phyloP scores from a whole-genome alignment of 106 monocot genomes.

The Phalaenopsis aphrodite region DNA sequence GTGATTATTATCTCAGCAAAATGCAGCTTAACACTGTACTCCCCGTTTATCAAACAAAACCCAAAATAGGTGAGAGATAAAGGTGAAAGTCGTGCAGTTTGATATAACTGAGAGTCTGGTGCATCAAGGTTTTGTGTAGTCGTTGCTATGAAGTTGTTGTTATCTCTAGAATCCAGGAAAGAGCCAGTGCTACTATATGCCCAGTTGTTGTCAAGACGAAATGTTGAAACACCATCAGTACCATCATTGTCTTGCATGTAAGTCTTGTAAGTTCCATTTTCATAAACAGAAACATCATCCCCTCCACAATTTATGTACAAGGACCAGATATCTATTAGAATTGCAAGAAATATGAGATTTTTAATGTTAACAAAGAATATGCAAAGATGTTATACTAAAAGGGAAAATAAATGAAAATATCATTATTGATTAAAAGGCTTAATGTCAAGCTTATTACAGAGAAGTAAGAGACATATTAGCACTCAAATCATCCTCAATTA shows the following conservation, averaged over 20 bases:
- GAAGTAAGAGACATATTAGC: neutral
- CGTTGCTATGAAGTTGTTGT: constrained; percentile 59
- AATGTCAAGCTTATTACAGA: neutral
- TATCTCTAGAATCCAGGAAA: constrained; percentile 55
- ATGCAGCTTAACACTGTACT: constrained; percentile 31
- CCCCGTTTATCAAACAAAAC: constrained; percentile 22
- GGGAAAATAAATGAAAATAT: neutral
- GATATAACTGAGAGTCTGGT: constrained; percentile 18
- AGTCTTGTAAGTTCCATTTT: constrained; percentile 14
- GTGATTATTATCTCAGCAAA: constrained; percentile 54
- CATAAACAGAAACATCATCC: constrained; percentile 22
- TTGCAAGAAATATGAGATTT: neutral
- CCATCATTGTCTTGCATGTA: constrained; percentile 53
- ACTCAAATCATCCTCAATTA: neutral
- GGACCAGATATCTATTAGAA: constrained; percentile 27
- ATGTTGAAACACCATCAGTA: constrained; percentile 53
- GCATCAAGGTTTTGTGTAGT: constrained; percentile 34
- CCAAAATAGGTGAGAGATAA: constrained; percentile 28
- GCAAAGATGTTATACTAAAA: neutral
- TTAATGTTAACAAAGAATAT: neutral
- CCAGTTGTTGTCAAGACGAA: constrained; percentile 45
- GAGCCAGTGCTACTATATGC: constrained; percentile 81
- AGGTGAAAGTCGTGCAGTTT: constrained; percentile 24
- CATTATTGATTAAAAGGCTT: neutral
- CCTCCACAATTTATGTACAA: constrained; percentile 80